These are phyloP conservation scores for Pythium oligandrum DNA, from an alignment of 352 stramenopile species.

Conservation along the genomic window DNA sequence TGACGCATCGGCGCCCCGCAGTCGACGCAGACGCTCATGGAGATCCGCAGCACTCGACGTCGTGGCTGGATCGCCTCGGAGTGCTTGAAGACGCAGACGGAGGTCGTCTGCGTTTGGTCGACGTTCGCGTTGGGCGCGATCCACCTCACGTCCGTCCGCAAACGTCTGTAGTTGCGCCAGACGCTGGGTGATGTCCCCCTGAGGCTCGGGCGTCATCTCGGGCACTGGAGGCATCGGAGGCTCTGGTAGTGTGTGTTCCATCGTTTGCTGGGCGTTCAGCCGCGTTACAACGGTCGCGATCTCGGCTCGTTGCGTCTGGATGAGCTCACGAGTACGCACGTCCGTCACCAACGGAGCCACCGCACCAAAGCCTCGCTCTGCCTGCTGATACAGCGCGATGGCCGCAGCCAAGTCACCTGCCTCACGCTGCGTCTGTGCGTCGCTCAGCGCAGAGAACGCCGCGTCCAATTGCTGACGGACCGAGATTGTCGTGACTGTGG, in stretches of 20 bases:
- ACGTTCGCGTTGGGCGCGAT: slow-evolving; percentile 16
- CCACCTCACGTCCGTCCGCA: slow-evolving; percentile 19
- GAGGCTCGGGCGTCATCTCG: background rate
- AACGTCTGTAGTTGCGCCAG: slow-evolving; percentile 40
- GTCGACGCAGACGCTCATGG: slow-evolving; percentile 21
- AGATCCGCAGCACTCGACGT: slow-evolving; percentile 24
- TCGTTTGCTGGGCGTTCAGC: background rate
- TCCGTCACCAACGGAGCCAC: slow-evolving; percentile 31
- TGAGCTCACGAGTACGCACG: slow-evolving; percentile 29
- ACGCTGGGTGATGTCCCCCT: slow-evolving; percentile 26
- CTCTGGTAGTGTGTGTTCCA: slow-evolving; percentile 10
- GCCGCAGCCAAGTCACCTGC: slow-evolving; percentile 3
- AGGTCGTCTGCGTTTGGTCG: slow-evolving; percentile 18
- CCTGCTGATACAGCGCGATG: slow-evolving; percentile 27
- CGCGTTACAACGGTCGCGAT: slow-evolving; percentile 4
- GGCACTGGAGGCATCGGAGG: slow-evolving; percentile 1
- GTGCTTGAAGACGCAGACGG: slow-evolving; percentile 35
- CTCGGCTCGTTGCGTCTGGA: slow-evolving; percentile 18
- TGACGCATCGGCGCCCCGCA: slow-evolving; percentile 6
- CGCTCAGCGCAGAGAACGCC: slow-evolving; percentile 33
- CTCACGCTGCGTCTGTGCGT: slow-evolving; percentile 19
- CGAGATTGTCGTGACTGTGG: background rate
- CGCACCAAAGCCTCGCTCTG: slow-evolving; percentile 27
- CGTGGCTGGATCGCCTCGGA: slow-evolving; percentile 32
- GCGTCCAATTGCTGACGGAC: slow-evolving; percentile 15